These are phyloP conservation scores for Stagonosporopsis tanaceti DNA, from an alignment of 2,329 filamentous ascomycete species.

Conservation along the genomic window DNA sequence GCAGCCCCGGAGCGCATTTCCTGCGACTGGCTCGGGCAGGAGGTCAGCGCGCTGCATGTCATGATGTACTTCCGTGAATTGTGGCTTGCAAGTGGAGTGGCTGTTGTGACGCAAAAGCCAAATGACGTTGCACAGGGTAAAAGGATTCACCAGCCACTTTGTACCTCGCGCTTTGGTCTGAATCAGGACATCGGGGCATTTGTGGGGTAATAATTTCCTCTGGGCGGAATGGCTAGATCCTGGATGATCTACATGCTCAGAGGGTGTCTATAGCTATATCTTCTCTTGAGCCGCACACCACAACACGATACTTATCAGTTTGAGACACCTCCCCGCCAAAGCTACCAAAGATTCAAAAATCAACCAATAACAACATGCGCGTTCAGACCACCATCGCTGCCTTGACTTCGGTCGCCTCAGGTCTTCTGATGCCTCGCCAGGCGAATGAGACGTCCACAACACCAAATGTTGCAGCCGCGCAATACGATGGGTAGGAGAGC, in stretches of 20 bases:
- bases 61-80: background rate
- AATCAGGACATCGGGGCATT: slow-evolving; percentile 9
- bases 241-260: background rate
- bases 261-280: slow-evolving; percentile 1
- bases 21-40: slow-evolving; percentile 18
- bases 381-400: slow-evolving; percentile 26
- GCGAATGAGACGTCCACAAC: slow-evolving; percentile 20
- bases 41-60: slow-evolving; percentile 21
- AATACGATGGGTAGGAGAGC: slow-evolving; percentile 31
- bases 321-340: background rate
- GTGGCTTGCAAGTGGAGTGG: slow-evolving; percentile 10
- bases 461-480: slow-evolving; percentile 29
- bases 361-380: slow-evolving; percentile 26
- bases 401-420: slow-evolving; percentile 27
- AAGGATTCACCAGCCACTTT: slow-evolving; percentile 16
- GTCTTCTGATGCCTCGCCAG: slow-evolving; percentile 24
- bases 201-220: slow-evolving; percentile 12
- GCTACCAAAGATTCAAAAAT: background rate
- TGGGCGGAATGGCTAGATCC: slow-evolving; percentile 8
- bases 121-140: slow-evolving; percentile 17
- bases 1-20: background rate
- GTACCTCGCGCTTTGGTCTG: slow-evolving; percentile 17
- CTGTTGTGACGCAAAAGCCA: slow-evolving; percentile 1
- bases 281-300: slow-evolving; percentile 3
- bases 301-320: background rate